phyloP scores from a whole-genome alignment of 352 stramenopile genomes.

The Blastocystis hominis region DNA sequence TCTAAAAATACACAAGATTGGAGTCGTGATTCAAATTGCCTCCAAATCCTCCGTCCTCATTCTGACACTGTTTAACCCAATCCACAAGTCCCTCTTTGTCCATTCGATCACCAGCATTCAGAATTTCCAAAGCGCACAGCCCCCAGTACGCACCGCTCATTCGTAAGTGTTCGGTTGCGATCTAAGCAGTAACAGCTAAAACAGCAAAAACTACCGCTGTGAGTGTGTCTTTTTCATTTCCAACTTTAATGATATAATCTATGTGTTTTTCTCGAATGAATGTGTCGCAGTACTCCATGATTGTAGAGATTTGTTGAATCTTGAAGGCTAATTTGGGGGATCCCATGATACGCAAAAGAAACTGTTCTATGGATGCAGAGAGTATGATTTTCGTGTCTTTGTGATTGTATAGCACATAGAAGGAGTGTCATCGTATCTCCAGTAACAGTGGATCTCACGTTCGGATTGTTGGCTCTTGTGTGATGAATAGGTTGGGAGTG shows the following conservation, averaged over 20 bases:
- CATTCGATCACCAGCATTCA: conserved; percentile 77
- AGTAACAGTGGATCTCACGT: conserved; percentile 37
- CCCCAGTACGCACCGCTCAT: conserved; percentile 97
- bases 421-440: conserved; percentile 31
- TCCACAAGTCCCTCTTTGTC: conserved; percentile 75
- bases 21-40: conserved; percentile 88
- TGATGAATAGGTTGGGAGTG: not conserved
- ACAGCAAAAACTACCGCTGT: not conserved
- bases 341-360: not conserved
- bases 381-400: not conserved
- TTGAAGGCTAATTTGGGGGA: not conserved
- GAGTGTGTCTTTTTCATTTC: conserved; percentile 61
- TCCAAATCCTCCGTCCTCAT: conserved; percentile 80
- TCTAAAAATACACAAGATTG: conserved; percentile 80
- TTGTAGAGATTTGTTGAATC: not conserved
- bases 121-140: conserved; percentile 81
- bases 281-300: conserved; percentile 51
- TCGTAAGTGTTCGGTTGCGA: conserved; percentile 88
- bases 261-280: conserved; percentile 58
- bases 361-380: conserved; percentile 31
- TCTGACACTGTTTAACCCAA: conserved; percentile 86
- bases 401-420: conserved; percentile 6
- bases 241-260: conserved; percentile 57
- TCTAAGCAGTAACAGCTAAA: conserved; percentile 65
- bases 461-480: not conserved